Evolutionary conservation across 129 eudicot species (phyloP).

Genomic region (Logfia minima): DNA sequence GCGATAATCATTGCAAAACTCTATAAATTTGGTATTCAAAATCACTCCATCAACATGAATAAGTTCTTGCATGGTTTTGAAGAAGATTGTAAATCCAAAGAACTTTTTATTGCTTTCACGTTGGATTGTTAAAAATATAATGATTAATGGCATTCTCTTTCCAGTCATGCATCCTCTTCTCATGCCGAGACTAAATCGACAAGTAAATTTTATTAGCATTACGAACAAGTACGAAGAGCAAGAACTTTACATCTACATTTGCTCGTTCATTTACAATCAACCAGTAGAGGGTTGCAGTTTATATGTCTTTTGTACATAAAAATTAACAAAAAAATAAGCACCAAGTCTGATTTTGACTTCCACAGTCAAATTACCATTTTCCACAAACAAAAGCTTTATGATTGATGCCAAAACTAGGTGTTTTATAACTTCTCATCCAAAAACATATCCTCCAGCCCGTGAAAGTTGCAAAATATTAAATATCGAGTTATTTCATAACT

Average conservation of each 20-base stretch:
- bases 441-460: neutral
- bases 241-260: neutral
- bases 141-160: neutral
- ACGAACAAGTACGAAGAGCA: neutral
- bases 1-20: conserved; percentile 5
- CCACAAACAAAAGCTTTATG: neutral
- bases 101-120: neutral
- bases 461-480: neutral
- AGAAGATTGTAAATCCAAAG: neutral
- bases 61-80: conserved; percentile 1
- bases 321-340: too few relatives aligned
- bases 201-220: neutral
- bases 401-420: neutral
- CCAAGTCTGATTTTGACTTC: neutral
- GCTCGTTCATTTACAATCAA: neutral
- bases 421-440: neutral
- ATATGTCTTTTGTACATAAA: neutral
- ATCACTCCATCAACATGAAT: neutral
- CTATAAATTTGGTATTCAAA: neutral
- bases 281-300: neutral
- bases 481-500: neutral
- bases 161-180: neutral
- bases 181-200: neutral
- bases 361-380: neutral
- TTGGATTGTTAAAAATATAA: neutral